phyloP scores from a whole-genome alignment of 192 early-diverging fungal species.

The Thoreauomyces humboldtii region DNA sequence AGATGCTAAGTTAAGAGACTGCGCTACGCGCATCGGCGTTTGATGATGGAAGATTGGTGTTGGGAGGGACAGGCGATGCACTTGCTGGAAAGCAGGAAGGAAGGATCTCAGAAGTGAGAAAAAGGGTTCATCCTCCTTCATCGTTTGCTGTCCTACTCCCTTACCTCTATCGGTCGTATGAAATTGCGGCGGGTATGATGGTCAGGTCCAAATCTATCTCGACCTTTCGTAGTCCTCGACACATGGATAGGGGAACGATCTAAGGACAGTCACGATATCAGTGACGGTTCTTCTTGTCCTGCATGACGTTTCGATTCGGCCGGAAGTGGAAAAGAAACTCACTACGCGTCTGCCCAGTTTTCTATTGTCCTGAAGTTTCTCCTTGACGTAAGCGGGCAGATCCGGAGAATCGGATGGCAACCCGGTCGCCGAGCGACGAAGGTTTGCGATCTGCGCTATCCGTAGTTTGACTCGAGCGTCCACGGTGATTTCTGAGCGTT shows the following conservation, averaged over 20 bases:
- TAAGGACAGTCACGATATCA: no score
- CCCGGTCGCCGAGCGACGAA: slow-evolving; percentile 13
- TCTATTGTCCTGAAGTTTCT: slow-evolving; percentile 10
- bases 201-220: slow-evolving; percentile 24
- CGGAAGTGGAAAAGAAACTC: slow-evolving; percentile 3
- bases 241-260: slow-evolving; percentile 16
- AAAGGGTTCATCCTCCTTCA: no score
- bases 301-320: no score
- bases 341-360: slow-evolving; percentile 21
- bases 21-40: no score
- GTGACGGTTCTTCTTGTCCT: no score
- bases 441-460: slow-evolving; percentile 10
- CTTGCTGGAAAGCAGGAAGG: no score
- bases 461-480: not conserved
- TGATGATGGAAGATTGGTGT: no score
- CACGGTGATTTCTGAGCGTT: slow-evolving; percentile 1
- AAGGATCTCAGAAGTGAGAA: no score
- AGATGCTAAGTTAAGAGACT: no score
- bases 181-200: slow-evolving; percentile 17
- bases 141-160: no score
- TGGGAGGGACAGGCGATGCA: no score
- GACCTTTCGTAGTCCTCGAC: slow-evolving; percentile 9
- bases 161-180: no score
- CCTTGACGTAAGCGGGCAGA: not conserved
- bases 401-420: slow-evolving; percentile 11